Conservation (phyloP, 2,329 filamentous ascomycete species). For the Penicillium sp. region DNA sequence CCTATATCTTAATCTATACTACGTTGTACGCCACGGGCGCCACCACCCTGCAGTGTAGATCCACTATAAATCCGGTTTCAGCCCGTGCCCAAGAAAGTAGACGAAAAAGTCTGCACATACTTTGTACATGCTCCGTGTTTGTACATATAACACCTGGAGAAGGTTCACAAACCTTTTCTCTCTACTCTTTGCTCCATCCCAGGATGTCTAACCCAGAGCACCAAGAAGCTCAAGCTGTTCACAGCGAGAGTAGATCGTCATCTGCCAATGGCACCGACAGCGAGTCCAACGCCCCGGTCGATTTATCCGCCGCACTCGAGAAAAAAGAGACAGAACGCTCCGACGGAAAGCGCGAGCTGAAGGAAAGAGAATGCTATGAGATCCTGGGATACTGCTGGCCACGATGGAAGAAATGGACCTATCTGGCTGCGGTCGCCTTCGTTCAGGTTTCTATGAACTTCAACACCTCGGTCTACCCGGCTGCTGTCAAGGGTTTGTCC, state of each 20-base stretch:
- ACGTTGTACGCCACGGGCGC: background rate
- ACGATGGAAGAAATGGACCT: slow-evolving; percentile 32
- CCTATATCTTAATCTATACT: background rate
- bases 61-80: slow-evolving; percentile 11
- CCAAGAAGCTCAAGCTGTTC: slow-evolving; percentile 1
- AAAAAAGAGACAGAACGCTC: slow-evolving; percentile 17
- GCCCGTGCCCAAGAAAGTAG: background rate
- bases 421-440: slow-evolving; percentile 57
- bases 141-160: slow-evolving; percentile 4
- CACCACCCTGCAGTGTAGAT: background rate
- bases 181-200: background rate
- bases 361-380: slow-evolving; percentile 56
- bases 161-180: background rate
- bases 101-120: background rate
- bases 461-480: slow-evolving; percentile 68
- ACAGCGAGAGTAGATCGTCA: background rate
- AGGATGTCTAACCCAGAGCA: slow-evolving; percentile 6
- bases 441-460: slow-evolving; percentile 74
- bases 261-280: background rate
- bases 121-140: background rate
- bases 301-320: background rate
- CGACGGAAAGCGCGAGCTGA: slow-evolving; percentile 32
- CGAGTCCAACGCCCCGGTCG: background rate
- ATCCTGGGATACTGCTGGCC: slow-evolving; percentile 59
- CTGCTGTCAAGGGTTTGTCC: slow-evolving; percentile 60